Percentiles rank a stretch among this genome's conserved stretches.
These are phyloP conservation scores for Setaria viridis DNA, from an alignment of 202 grass and related monocot species.

Conservation along the genomic window DNA sequence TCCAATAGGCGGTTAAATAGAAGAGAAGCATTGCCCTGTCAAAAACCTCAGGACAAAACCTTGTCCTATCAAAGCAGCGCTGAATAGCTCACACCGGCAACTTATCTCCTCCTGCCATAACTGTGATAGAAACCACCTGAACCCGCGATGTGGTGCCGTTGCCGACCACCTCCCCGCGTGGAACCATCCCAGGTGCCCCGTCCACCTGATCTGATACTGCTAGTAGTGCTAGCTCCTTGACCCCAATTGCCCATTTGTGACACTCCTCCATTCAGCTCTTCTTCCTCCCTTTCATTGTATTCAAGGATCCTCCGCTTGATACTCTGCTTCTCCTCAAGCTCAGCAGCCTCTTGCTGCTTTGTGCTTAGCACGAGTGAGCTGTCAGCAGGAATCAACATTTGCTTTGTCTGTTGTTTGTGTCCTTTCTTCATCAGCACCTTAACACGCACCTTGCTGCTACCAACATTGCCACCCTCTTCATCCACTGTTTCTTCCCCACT, in stretches of 20 bases:
- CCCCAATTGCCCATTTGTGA: constrained; percentile 74
- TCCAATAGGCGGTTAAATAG: constrained; percentile 2
- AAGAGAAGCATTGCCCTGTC: constrained; percentile 20
- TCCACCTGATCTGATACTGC: constrained; percentile 64
- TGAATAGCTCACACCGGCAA: neutral
- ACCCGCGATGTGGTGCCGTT: constrained; percentile 52
- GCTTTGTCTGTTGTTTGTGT: constrained; percentile 92
- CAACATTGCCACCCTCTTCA: constrained; percentile 71
- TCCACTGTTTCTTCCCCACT: constrained; percentile 95
- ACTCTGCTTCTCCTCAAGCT: constrained; percentile 90
- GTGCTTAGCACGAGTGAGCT: constrained; percentile 87
- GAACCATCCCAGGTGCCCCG: constrained; percentile 67
- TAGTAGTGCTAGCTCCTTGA: constrained; percentile 56
- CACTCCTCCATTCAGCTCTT: constrained; percentile 72
- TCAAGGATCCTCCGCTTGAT: constrained; percentile 93
- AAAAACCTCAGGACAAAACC: constrained; percentile 9
- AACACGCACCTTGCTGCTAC: constrained; percentile 80
- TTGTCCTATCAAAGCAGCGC: too few species aligned
- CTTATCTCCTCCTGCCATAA: constrained; percentile 83
- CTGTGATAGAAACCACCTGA: constrained; percentile 83
- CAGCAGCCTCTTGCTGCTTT: constrained; percentile 89
- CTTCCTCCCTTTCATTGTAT: constrained; percentile 98
- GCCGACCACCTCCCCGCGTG: constrained; percentile 46
- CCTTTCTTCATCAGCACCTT: constrained; percentile 98
- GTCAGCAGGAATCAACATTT: constrained; percentile 90